Base-by-base conservation (phyloP, 768 basidiomycete genomes). In the Boletus edulis region DNA sequence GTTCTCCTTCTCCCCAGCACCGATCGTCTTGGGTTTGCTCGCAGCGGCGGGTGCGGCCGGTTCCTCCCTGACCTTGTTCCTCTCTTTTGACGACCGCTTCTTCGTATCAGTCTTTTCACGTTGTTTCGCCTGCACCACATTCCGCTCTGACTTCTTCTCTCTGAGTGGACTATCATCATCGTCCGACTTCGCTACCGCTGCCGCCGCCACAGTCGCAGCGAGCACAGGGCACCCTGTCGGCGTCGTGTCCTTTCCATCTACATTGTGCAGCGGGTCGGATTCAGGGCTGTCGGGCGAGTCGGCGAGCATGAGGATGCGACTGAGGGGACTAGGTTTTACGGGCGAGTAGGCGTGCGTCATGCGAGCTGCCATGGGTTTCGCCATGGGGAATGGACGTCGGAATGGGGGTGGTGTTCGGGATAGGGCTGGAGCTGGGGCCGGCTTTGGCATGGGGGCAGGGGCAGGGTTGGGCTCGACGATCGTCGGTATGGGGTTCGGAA, bases 321-420 rank as follows among this genome's bases (percentile, higher is more conserved):
- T 90, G 32, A 93, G 76, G 3, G 90, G 90, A 58, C 88, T 91
- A 0, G 91, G 90, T 67, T 83, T 86, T 3, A 76, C 85, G 29
- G 90, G 90, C 0, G 91, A 91, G 58, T 92, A 93, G 0, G 89
- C 88, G 58, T 93, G 90, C 5, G 81, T 76, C 85, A 89, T 88
- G 52, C 79, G 82, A 51, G 76, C 71, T 2, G 81, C 85, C 46
- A 85, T 73, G 12, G 89, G 87, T 62, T 88, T 91, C 2, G 87
- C 86, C 43, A 86, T 73, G 0, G 87, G 87, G 72, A 87, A 89
- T 2, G 81, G 76, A n/a, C 68, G 76, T 27, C 70, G 74, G 15
- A 14, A n/a, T n/a, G 62, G 50, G 4, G 54, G 51, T 13, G 68
- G 67, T 2, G 71, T 72, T 12, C 38, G 62, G 15, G 62, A 60